Conservation (phyloP, 139 green algal species). For the Chlamydomonas schloesseri region DNA sequence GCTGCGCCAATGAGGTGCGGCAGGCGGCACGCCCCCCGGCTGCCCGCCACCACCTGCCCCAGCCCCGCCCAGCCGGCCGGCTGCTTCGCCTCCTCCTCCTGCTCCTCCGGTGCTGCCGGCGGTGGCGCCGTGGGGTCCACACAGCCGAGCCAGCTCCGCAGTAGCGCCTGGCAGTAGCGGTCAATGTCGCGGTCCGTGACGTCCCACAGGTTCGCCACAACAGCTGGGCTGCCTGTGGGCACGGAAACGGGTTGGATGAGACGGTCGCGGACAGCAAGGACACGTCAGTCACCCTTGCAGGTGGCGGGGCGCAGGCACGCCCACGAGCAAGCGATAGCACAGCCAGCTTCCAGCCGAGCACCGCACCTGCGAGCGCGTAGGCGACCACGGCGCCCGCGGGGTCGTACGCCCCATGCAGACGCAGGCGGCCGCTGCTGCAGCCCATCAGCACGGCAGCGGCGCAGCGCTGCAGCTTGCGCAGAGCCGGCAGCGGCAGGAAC, state of each 20-base stretch:
- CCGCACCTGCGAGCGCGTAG: slow-evolving; percentile 84
- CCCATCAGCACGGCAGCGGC: slow-evolving; percentile 89
- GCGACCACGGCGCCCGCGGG: slow-evolving; percentile 72
- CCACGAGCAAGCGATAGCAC: too few relatives aligned
- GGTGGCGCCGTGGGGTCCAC: neutral
- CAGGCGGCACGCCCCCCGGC: slow-evolving; percentile 80
- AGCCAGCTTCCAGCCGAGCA: too few relatives aligned
- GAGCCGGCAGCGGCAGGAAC: slow-evolving; percentile 70
- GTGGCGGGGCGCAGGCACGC: too few relatives aligned
- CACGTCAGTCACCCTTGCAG: too few relatives aligned
- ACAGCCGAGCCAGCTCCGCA: slow-evolving; percentile 75
- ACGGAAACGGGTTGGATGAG: too few relatives aligned
- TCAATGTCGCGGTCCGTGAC: slow-evolving; percentile 98
- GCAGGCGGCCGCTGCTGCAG: slow-evolving; percentile 90
- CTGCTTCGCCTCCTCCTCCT: neutral
- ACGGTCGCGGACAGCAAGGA: too few relatives aligned
- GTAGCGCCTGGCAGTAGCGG: slow-evolving; percentile 77
- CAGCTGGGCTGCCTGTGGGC: slow-evolving; percentile 76
- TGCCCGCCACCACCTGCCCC: slow-evolving; percentile 55
- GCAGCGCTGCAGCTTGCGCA: slow-evolving; percentile 77
- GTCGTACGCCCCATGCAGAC: slow-evolving; percentile 70
- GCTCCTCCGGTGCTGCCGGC: neutral
- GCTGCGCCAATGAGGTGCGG: slow-evolving; percentile 86
- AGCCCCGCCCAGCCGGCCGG: slow-evolving; percentile 27
- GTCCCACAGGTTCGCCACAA: slow-evolving; percentile 95